phyloP scores from a whole-genome alignment of 2,329 filamentous ascomycete species.

The Aspergillus tanneri region DNA sequence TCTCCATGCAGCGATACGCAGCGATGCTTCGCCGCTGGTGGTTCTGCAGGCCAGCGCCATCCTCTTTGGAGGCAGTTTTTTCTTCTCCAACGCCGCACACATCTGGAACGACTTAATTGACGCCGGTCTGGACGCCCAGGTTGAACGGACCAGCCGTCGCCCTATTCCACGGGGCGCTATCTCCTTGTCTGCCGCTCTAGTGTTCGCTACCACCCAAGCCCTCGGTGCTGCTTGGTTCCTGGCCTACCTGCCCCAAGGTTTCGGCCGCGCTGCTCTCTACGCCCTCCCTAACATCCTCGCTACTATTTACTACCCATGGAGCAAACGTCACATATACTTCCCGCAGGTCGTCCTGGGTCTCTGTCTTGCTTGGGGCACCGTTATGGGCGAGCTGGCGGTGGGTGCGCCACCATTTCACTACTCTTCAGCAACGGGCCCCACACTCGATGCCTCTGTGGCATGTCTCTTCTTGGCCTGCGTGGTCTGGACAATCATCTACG shows the following conservation, averaged over 20 bases:
- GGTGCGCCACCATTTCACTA: background rate
- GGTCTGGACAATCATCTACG: constrained; percentile 29
- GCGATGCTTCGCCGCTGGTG: constrained; percentile 63
- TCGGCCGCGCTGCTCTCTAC: background rate
- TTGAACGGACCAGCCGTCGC: constrained; percentile 66
- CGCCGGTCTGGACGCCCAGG: constrained; percentile 77
- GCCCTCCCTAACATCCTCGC: constrained; percentile 6
- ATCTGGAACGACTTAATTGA: constrained; percentile 90
- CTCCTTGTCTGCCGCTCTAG: constrained; percentile 67
- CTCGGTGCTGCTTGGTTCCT: constrained; percentile 4
- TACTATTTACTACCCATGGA: constrained; percentile 63
- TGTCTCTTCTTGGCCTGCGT: constrained; percentile 2
- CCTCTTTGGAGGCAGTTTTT: constrained; percentile 59
- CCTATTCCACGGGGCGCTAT: constrained; percentile 78
- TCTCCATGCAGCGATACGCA: constrained; percentile 44
- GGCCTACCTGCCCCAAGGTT: background rate
- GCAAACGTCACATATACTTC: constrained; percentile 83
- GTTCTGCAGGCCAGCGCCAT: constrained; percentile 31
- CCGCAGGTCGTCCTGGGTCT: constrained; percentile 80
- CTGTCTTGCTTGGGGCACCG: constrained; percentile 83
- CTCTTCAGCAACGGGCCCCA: background rate
- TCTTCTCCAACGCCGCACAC: constrained; percentile 75
- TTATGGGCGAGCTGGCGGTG: constrained; percentile 7
- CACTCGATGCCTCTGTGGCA: background rate
- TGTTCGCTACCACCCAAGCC: constrained; percentile 69